A percentile compares a stretch with the other conserved stretches of the same genome.
These are phyloP conservation scores for Irpex sp. DNA, from an alignment of 1,284 basidiomycete genomes.

Conservation along the genomic window DNA sequence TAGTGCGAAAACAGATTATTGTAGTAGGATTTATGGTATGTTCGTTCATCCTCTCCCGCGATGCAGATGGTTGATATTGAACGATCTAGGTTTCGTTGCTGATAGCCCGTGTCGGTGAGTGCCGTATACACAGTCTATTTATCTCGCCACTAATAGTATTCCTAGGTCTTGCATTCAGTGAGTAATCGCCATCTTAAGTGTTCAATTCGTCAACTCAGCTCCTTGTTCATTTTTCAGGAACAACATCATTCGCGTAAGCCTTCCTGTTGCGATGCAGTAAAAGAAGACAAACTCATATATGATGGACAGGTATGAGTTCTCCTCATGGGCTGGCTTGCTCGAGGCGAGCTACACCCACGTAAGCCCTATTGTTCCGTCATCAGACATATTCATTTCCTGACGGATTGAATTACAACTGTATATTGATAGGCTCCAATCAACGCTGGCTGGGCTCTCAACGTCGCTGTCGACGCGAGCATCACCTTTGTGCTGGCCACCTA, in stretches of 20 bases:
- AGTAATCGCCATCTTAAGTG: neutral
- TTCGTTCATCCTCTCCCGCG: neutral
- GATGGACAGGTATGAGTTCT: constrained; percentile 1
- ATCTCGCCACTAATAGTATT: neutral
- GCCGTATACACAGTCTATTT: neutral
- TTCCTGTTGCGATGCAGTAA: neutral
- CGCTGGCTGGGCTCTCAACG: constrained; percentile 3
- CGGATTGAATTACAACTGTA: neutral
- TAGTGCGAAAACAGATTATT: neutral
- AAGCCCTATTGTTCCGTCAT: neutral
- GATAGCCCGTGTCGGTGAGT: constrained; percentile 1
- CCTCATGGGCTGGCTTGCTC: constrained; percentile 1
- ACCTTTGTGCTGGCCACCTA: constrained; percentile 1
- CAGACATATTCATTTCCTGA: neutral
- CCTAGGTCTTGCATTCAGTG: constrained; percentile 1
- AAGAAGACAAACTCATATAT: neutral
- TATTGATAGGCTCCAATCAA: constrained; percentile 1
- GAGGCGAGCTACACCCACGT: constrained; percentile 1
- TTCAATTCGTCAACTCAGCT: neutral
- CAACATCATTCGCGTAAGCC: constrained; percentile 1
- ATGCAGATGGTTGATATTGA: neutral
- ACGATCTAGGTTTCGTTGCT: neutral
- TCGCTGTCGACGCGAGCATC: neutral
- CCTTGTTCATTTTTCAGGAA: neutral
- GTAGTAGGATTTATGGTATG: neutral